These are phyloP conservation scores for Apiospora marii DNA, from an alignment of 2,329 filamentous ascomycete species.

Conservation along the genomic window DNA sequence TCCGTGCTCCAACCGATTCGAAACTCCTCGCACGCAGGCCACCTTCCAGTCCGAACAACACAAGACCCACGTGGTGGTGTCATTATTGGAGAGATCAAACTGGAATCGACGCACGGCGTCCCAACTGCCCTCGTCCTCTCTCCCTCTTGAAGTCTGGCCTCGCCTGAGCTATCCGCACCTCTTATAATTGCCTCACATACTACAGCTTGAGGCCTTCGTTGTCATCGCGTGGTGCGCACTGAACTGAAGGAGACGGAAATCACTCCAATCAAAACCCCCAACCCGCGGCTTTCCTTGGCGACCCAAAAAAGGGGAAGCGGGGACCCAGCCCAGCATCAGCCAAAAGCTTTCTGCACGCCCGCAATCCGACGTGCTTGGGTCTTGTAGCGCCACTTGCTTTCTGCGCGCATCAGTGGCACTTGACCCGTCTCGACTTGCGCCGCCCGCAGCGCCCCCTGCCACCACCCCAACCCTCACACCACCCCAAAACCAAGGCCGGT, in stretches of 20 bases:
- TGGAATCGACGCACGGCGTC: constrained; percentile 4
- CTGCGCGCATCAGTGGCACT: constrained; percentile 6
- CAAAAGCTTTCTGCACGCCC: background rate
- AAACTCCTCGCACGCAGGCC: background rate
- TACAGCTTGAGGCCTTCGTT: background rate
- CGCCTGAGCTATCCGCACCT: background rate
- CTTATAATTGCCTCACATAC: background rate
- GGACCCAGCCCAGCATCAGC: constrained; percentile 1
- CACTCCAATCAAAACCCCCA: constrained; percentile 8
- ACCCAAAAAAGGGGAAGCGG: constrained; percentile 13
- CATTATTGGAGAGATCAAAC: background rate
- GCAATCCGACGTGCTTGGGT: background rate
- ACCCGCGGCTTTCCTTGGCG: constrained; percentile 1
- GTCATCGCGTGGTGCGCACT: background rate
- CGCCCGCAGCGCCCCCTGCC: background rate
- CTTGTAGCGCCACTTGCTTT: background rate
- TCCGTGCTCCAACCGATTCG: background rate
- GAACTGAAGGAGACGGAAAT: background rate
- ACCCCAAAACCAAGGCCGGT: background rate
- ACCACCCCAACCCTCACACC: background rate
- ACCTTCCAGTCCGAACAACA: constrained; percentile 14
- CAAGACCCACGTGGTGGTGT: background rate
- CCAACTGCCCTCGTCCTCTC: background rate
- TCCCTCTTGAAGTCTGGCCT: background rate
- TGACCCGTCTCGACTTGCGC: background rate